A percentile compares a stretch with the other conserved stretches of the same genome.
Conservation (phyloP, 129 eudicot species). For the Artemisia annua region DNA sequence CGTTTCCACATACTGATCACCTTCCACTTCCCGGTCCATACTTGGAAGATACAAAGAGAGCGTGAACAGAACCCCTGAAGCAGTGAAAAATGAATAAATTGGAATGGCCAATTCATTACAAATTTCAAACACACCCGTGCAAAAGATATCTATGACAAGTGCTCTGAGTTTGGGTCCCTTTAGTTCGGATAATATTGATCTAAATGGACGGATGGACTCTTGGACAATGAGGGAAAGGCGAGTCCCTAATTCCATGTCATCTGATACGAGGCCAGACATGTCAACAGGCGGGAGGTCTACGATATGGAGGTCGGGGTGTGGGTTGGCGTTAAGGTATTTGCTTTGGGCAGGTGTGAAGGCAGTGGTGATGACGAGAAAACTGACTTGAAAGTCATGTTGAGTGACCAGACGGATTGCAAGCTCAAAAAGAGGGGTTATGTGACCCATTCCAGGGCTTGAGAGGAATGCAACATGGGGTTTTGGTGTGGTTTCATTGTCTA, state of each 20-base stretch:
- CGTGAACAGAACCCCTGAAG: constrained; percentile 25
- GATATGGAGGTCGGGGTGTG: constrained; percentile 34
- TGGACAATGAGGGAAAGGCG: constrained; percentile 22
- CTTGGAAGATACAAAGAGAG: constrained; percentile 41
- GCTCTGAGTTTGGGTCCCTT: constrained; percentile 28
- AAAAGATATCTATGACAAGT: constrained; percentile 44
- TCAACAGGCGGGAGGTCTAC: constrained; percentile 42
- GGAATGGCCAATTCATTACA: constrained; percentile 37
- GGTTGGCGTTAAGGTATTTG: constrained; percentile 29
- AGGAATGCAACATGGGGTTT: constrained; percentile 52
- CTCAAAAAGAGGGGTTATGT: constrained; percentile 45
- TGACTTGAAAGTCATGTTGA: constrained; percentile 38
- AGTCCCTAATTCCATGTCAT: constrained; percentile 10
- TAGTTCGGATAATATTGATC: constrained; percentile 12
- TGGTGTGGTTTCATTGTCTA: not conserved
- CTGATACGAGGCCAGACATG: constrained; percentile 16
- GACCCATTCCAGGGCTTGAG: constrained; percentile 65
- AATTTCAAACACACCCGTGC: constrained; percentile 33
- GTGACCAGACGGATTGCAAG: constrained; percentile 41
- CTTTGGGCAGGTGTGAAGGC: constrained; percentile 26
- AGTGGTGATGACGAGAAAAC: constrained; percentile 44
- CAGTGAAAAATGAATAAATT: constrained; percentile 39
- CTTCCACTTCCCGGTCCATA: constrained; percentile 37
- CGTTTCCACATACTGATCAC: constrained; percentile 36
- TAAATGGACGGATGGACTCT: constrained; percentile 39